Evolutionary conservation across 306 rosid genomes (phyloP).

Genomic region (Ceratonia siliqua): DNA sequence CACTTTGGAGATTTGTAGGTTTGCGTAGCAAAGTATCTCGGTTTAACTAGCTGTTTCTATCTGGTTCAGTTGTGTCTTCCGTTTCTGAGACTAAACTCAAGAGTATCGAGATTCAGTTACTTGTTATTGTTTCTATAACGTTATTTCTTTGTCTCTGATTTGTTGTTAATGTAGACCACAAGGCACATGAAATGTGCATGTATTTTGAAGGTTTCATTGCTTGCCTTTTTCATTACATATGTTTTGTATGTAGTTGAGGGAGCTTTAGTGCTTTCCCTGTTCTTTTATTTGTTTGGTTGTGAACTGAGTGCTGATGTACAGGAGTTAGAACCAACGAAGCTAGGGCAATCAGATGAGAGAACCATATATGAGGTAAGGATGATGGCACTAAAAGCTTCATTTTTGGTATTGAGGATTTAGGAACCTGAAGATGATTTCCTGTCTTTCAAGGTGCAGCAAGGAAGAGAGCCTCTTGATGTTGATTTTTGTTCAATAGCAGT

Average conservation of each 20-base stretch:
- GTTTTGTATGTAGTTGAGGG: not conserved
- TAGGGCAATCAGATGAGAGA: conserved; percentile 87
- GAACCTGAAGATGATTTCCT: conserved; percentile 52
- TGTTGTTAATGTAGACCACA: not conserved
- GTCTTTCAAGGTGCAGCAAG: conserved; percentile 92
- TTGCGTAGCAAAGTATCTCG: not conserved
- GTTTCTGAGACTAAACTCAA: not conserved
- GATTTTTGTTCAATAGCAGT: conserved; percentile 82
- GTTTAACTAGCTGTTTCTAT: not conserved
- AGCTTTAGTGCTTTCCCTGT: not conserved
- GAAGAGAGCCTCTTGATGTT: conserved; percentile 90
- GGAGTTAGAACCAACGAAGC: conserved; percentile 67
- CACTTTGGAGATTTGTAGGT: not conserved
- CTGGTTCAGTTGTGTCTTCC: not conserved
- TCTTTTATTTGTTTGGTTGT: conserved; percentile 17
- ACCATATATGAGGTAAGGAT: conserved; percentile 90
- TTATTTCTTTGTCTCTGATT: not conserved
- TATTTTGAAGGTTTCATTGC: not conserved
- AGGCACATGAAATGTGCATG: not conserved
- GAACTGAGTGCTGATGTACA: conserved; percentile 39
- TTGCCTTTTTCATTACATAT: not conserved
- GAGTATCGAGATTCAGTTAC: not conserved
- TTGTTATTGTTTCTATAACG: not conserved
- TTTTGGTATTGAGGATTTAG: conserved; percentile 34
- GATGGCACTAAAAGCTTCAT: conserved; percentile 32